A percentile compares a stretch with the other conserved stretches of the same genome.
phyloP scores from a whole-genome alignment of 2,329 filamentous ascomycete species.

The Arthrinium phaeospermum region DNA sequence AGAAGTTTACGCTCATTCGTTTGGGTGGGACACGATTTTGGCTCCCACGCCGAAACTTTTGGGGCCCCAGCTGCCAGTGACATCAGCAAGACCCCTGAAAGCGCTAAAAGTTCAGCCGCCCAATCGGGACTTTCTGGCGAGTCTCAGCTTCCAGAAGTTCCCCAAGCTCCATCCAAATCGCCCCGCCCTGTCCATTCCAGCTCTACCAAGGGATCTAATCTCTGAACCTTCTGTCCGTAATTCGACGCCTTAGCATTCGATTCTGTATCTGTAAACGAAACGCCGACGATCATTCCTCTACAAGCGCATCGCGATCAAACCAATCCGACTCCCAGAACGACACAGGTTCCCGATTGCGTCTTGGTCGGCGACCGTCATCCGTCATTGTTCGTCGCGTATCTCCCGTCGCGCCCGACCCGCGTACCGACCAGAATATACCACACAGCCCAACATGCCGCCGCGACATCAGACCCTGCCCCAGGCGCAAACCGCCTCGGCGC shows the following conservation, averaged over 20 bases:
- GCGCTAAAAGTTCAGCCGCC: not conserved
- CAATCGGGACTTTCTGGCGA: not conserved
- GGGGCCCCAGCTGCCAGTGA: not conserved
- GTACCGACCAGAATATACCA: not conserved
- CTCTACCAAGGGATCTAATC: not conserved
- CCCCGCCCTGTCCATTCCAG: constrained; percentile 4
- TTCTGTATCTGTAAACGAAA: too few relatives aligned
- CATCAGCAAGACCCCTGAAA: not conserved
- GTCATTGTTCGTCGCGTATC: not conserved
- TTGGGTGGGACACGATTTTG: constrained; percentile 1
- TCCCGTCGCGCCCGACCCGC: not conserved
- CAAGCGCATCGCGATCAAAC: not conserved
- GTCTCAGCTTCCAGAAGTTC: constrained; percentile 8
- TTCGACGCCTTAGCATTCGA: not conserved
- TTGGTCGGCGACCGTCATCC: not conserved
- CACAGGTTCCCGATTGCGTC: not conserved
- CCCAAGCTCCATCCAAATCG: not conserved
- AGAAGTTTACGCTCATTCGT: not conserved
- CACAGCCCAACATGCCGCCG: constrained; percentile 37
- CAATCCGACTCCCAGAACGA: not conserved
- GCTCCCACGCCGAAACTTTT: not conserved
- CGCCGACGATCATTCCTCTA: not conserved
- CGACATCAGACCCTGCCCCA: constrained; percentile 63
- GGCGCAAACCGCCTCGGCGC: constrained; percentile 67
- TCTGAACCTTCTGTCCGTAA: not conserved